Percentiles rank a stretch among this genome's conserved stretches.
phyloP scores from a whole-genome alignment of 495 filamentous ascomycete genomes.

The Tuber umbilicatum region DNA sequence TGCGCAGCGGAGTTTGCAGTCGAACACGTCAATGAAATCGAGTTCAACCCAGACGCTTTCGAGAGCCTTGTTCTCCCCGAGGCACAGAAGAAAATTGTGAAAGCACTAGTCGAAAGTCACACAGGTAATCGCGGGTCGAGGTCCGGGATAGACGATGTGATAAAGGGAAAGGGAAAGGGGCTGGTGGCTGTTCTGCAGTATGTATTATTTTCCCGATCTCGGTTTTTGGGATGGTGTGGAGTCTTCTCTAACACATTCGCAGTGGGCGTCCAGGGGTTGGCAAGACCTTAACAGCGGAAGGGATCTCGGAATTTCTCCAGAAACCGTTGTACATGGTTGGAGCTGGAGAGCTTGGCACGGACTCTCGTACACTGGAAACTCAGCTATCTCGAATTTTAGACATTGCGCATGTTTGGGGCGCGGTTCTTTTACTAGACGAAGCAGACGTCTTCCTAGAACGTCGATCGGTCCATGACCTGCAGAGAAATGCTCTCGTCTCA shows the following conservation, averaged over 20 bases:
- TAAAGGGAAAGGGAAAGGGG: constrained; percentile 58
- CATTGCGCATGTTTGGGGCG: constrained; percentile 81
- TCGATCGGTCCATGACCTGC: constrained; percentile 62
- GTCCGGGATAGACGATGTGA: constrained; percentile 35
- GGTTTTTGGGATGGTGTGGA: not conserved
- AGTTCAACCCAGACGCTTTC: constrained; percentile 64
- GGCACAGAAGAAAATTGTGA: constrained; percentile 64
- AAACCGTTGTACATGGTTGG: constrained; percentile 76
- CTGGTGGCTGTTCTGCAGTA: constrained; percentile 51
- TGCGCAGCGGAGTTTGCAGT: constrained; percentile 57
- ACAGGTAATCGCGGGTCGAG: constrained; percentile 23
- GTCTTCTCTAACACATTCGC: constrained; percentile 17
- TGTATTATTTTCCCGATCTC: constrained; percentile 16
- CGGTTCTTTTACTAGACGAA: constrained; percentile 69
- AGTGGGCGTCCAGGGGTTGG: constrained; percentile 76
- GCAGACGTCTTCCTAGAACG: constrained; percentile 75
- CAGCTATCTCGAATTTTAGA: constrained; percentile 80
- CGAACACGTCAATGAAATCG: constrained; percentile 60
- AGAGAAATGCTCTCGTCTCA: constrained; percentile 69
- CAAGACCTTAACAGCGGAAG: constrained; percentile 84
- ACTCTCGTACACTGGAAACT: constrained; percentile 67
- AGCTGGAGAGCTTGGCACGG: constrained; percentile 75
- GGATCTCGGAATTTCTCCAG: constrained; percentile 74
- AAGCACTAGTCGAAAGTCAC: constrained; percentile 63
- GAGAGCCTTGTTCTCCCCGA: constrained; percentile 59